Evolutionary conservation across 2,329 filamentous ascomycete species (phyloP), one percentile per base, ranked within the genome.

Genomic region (Piedraia hortae): DNA sequence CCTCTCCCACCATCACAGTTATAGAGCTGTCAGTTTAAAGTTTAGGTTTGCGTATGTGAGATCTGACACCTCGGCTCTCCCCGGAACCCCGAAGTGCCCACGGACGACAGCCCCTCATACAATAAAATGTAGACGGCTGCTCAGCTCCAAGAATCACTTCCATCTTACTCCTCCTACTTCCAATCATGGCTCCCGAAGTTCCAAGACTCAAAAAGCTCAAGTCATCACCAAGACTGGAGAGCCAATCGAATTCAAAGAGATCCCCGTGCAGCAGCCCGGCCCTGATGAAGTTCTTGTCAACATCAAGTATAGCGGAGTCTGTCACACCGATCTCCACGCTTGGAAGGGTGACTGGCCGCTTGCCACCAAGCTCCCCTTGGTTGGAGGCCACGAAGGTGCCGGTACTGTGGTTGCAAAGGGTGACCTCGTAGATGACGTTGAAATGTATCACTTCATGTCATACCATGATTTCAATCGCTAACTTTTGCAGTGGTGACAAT

Each of bases 231-330:
- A 77, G 56, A 67, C 59, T 26, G 77, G 73, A 34, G 68, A 66
- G 25, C 48, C 62, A 34, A 52, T 63, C 37, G 47, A 61, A 28
- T 75, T 70, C 59, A 78, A 75, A 53, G 59, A 69, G 50, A 82
- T 91, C 38, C 68, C 73, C 34, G 77, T 89, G 22, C 57, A 56
- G 30, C 62, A 67, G 45, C 80, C 80, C 17, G 75, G 68, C 11
- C 69, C 78, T 23, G 78, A 89, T 51, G 74, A 91, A 50, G 73
- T 90, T 34, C 70, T 91, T 32, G 54, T 90, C 51, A 82, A 88
- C 51, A 62, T 89, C 58, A 78, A 78, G 48, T 89, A 63, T 57
- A 73, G 70, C 13, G 77, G 77, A 43, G 77, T 89, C 34, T 89
- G 77, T 59, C 77, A 88, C 55, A 88, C 77, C 16, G 75, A 88